Evolutionary conservation across 139 green algal genomes (phyloP), one percentile per base, ranked within the genome.

Genomic region (Tetradesmus lagerheimii): DNA sequence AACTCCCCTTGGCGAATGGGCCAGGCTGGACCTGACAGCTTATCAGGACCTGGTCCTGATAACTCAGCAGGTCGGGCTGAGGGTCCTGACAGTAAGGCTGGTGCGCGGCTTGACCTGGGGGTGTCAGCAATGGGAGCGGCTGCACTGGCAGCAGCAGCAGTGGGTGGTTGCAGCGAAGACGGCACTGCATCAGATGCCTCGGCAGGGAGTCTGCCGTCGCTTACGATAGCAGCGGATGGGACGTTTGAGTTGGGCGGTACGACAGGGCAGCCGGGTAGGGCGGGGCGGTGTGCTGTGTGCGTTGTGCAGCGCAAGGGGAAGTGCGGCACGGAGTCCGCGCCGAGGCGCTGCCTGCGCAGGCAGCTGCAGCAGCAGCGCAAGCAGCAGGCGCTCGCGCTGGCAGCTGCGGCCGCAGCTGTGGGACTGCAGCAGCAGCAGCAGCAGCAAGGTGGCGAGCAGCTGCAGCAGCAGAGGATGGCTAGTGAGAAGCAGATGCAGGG

Each of bases 241-340:
- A 23, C 2, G 4, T 8, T 67, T 2, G 31, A 38, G 29, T 41
- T 87, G 43, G 85, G 85, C 0, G 90, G 77, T 14, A 88, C 85
- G 9, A 87, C 90, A 45, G 78, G 85, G 6, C 77, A 83, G 85
- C 66, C 79, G 23, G 80, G 77, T 11, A 43, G 90, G 15, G 53
- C 89, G n/a, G 90, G 89, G 35, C 92, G 94, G 35, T 97, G 95
- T 85, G 89, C 91, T 8, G 94, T 97, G 67, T 97, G 95, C 81
- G 91, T 95, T 16, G 86, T 95, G 5, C 93, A 95, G 87, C 93
- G 93, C 79, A 96, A 96, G 86, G 95, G 95, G 75, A 94, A 94
- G 80, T 97, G 95, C 80, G 95, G 95, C 53, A 97, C 93, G 20
- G 86, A 93, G 45, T 92, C 88, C 0, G 94, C 94, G 11, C 93